phyloP scores from a whole-genome alignment of 1,284 basidiomycete species.

The Trametes polyzona region DNA sequence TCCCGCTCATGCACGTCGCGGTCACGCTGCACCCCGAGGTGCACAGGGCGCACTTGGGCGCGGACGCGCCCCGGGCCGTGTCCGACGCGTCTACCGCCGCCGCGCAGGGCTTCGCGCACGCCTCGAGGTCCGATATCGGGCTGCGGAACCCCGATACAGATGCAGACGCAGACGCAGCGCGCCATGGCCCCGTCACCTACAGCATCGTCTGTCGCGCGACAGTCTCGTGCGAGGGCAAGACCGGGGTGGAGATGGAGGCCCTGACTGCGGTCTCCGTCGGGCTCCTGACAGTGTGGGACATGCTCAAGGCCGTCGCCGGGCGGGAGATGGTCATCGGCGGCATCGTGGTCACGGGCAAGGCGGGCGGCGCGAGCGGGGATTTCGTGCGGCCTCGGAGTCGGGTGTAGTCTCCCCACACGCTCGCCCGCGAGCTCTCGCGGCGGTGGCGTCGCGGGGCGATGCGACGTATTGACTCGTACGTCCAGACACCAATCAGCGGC shows the following conservation, averaged over 20 bases:
- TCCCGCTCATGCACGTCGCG: constrained; percentile 70
- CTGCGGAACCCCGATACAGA: too few relatives aligned
- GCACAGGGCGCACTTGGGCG: neutral
- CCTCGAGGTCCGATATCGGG: constrained; percentile 29
- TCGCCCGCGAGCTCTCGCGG: neutral
- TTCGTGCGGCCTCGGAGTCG: constrained; percentile 40
- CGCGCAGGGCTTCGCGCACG: constrained; percentile 3
- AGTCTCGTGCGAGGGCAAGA: constrained; percentile 77
- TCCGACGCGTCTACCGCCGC: constrained; percentile 14
- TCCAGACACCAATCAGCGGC: neutral
- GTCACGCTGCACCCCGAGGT: constrained; percentile 59
- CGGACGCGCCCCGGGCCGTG: constrained; percentile 16
- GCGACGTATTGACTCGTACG: neutral
- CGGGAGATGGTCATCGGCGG: constrained; percentile 79
- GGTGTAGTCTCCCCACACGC: neutral
- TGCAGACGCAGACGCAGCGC: constrained; percentile 8
- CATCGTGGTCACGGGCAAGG: constrained; percentile 69
- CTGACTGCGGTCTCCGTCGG: constrained; percentile 81
- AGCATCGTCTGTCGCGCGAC: constrained; percentile 69
- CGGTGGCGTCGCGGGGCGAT: constrained; percentile 8
- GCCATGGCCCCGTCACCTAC: constrained; percentile 34
- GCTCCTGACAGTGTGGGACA: constrained; percentile 88
- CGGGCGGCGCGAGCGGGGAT: constrained; percentile 77
- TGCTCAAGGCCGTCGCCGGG: constrained; percentile 89
- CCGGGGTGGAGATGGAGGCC: constrained; percentile 96